These are phyloP conservation scores for Hanseniaspora hatyaiensis DNA, from an alignment of 805 yeast species.

Conservation along the genomic window DNA sequence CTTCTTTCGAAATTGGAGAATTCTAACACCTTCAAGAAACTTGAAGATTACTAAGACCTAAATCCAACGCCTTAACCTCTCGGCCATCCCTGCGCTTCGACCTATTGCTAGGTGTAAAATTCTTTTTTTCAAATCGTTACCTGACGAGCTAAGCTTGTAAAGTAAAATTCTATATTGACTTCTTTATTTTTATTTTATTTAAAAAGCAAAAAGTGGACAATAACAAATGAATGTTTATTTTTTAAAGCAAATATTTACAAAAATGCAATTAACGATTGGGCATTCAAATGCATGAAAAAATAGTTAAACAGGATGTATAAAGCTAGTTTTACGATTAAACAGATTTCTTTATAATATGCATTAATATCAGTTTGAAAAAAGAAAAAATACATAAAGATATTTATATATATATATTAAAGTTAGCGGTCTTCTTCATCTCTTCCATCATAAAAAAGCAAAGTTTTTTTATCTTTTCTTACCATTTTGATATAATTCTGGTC, in stretches of 20 bases:
- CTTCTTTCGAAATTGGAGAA: constrained; percentile 28
- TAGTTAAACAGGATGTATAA: too few species aligned
- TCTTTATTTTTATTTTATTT: not conserved
- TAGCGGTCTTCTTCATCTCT: constrained; percentile 9
- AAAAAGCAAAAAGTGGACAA: not conserved
- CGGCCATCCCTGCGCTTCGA: constrained; percentile 24
- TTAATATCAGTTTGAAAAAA: not conserved
- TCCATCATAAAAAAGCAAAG: constrained; percentile 6
- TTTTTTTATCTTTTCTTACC: constrained; percentile 6
- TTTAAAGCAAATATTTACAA: too few species aligned
- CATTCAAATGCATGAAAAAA: too few species aligned
- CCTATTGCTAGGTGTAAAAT: not conserved
- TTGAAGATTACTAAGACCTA: constrained; percentile 19
- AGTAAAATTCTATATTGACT: not conserved
- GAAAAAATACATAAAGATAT: not conserved
- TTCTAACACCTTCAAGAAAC: constrained; percentile 7
- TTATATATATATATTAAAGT: too few species aligned
- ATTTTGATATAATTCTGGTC: not conserved
- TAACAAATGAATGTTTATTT: too few species aligned
- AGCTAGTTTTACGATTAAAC: too few species aligned
- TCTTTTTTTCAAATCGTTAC: not conserved
- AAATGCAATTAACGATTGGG: too few species aligned
- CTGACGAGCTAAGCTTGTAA: not conserved
- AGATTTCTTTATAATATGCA: too few species aligned
- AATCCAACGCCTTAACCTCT: constrained; percentile 30